Evolutionary conservation across 192 early-diverging fungal species (phyloP).

Genomic region (Gaertneriomyces sp.): DNA sequence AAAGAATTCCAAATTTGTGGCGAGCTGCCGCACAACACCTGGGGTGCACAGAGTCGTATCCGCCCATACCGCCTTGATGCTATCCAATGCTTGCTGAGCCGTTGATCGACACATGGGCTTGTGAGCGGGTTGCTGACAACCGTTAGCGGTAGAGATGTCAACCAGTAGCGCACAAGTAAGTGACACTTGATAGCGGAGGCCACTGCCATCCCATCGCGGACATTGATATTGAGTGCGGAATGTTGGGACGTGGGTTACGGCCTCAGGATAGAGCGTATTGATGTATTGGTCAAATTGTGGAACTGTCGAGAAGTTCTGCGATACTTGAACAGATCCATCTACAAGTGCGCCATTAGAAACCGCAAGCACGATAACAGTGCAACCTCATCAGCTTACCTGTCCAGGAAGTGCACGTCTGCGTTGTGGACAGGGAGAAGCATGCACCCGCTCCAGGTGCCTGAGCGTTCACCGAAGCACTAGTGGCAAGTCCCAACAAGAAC

Average conservation of each 20-base stretch:
- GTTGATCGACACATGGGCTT: slow-evolving; percentile 19
- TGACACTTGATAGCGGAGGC: slow-evolving; percentile 30
- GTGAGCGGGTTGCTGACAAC: slow-evolving; percentile 3
- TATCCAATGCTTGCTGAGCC: slow-evolving; percentile 22
- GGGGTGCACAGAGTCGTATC: slow-evolving; percentile 18
- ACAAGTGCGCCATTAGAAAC: not conserved
- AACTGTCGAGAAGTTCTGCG: not conserved
- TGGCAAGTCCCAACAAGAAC: too few relatives aligned
- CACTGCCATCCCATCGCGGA: slow-evolving; percentile 34
- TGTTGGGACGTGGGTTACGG: not conserved
- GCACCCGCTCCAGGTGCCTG: not conserved
- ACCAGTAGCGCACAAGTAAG: slow-evolving; percentile 22
- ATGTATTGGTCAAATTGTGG: slow-evolving; percentile 2
- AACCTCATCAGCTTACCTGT: not conserved
- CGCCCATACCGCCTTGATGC: slow-evolving; percentile 11
- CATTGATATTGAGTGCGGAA: slow-evolving; percentile 25
- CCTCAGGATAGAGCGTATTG: not conserved
- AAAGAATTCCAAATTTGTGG: not conserved
- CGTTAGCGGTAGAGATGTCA: slow-evolving; percentile 8
- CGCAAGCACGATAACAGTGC: not conserved
- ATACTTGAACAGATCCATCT: slow-evolving; percentile 2
- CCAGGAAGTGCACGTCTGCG: slow-evolving; percentile 1
- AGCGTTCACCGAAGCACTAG: too few relatives aligned
- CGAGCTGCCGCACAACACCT: slow-evolving; percentile 1
- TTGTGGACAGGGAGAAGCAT: not conserved